Percentiles rank a stretch among this genome's conserved stretches.
Evolutionary conservation across 2,329 filamentous ascomycete genomes (phyloP).

Genomic region (Zymoseptoria tritici): DNA sequence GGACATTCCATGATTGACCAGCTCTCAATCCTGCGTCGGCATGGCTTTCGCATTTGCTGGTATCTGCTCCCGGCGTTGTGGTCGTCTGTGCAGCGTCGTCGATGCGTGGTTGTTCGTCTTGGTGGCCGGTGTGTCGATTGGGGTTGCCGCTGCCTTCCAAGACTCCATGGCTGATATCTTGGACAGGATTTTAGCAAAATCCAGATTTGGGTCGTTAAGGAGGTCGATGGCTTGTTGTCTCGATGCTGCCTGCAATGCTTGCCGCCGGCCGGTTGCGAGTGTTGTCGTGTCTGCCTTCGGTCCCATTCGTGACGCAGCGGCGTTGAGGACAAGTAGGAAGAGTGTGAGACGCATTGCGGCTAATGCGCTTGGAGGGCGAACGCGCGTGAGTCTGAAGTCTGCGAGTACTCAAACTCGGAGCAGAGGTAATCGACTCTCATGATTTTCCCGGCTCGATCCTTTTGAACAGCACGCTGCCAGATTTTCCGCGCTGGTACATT

Average conservation of each 20-base stretch:
- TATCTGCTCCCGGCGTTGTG: too few species aligned
- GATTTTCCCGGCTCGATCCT: not conserved
- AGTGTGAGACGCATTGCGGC: not conserved
- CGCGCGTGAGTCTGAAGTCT: not conserved
- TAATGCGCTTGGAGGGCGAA: not conserved
- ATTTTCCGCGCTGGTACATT: not conserved
- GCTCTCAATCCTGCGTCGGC: not conserved
- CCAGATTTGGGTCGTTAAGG: not conserved
- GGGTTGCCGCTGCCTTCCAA: not conserved
- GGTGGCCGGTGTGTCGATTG: not conserved
- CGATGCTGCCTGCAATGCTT: not conserved
- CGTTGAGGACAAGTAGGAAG: not conserved
- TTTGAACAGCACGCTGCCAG: not conserved
- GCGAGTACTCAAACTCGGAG: not conserved
- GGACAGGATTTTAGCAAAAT: not conserved
- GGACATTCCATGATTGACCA: not conserved
- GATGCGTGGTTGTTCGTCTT: not conserved
- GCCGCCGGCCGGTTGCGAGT: not conserved
- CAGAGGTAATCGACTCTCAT: not conserved
- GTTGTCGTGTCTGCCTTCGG: not conserved
- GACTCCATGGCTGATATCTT: not conserved
- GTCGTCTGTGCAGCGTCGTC: too few species aligned
- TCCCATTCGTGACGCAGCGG: not conserved
- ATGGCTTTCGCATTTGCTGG: too few species aligned
- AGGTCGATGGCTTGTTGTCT: not conserved